phyloP scores from a whole-genome alignment of 2,329 filamentous ascomycete genomes.

The Tolypocladium nubicola region DNA sequence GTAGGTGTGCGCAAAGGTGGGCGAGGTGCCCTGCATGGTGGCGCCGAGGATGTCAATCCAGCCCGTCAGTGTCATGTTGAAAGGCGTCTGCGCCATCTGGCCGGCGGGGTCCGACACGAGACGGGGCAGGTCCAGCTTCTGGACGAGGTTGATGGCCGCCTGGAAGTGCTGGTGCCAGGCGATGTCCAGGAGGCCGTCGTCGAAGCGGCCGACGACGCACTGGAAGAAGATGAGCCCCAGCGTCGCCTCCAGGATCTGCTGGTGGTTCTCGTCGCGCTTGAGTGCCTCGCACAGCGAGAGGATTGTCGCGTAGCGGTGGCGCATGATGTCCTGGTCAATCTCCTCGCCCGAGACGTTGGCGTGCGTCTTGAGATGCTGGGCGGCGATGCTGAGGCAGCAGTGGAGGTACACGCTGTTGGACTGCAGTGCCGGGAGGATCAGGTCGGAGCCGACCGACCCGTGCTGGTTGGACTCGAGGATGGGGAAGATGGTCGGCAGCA shows the following conservation, averaged over 20 bases:
- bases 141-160: conserved; percentile 74
- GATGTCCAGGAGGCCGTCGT: conserved; percentile 81
- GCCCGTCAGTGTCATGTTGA: conserved; percentile 88
- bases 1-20: conserved; percentile 89
- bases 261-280: conserved; percentile 68
- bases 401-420: conserved; percentile 90
- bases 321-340: conserved; percentile 83
- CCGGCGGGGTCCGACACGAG: conserved; percentile 52
- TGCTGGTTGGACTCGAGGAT: conserved; percentile 85
- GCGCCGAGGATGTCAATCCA: conserved; percentile 98
- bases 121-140: conserved; percentile 70
- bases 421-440: conserved; percentile 80
- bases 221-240: conserved; percentile 96
- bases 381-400: conserved; percentile 88
- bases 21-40: conserved; percentile 79
- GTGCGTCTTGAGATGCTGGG: conserved; percentile 80
- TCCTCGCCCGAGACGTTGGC: conserved; percentile 52
- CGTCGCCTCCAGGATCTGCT: conserved; percentile 83
- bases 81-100: conserved; percentile 51
- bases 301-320: conserved; percentile 82
- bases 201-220: conserved; percentile 76
- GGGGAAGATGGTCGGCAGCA: conserved; percentile 83
- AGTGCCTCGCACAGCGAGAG: conserved; percentile 76
- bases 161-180: conserved; percentile 97
- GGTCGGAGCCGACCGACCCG: conserved; percentile 67